phyloP scores from a whole-genome alignment of 768 basidiomycete species.

The Favolaschia claudopus region DNA sequence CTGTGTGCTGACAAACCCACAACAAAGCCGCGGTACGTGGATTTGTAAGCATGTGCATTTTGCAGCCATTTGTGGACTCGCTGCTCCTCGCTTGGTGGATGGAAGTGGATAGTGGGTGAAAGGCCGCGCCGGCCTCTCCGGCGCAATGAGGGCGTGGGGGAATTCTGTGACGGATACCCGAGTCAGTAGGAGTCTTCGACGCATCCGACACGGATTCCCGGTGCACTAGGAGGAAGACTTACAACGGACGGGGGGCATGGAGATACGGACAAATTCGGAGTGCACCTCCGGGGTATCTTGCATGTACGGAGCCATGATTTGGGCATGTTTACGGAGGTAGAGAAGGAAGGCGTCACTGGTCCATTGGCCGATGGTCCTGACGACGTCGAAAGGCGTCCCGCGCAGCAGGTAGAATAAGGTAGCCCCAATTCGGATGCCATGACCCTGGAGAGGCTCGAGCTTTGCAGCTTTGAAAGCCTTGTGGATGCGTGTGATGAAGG shows the following conservation, averaged over 20 bases:
- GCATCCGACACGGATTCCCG: too few relatives aligned
- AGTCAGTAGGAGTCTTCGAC: too few relatives aligned
- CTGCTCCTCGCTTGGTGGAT: too few relatives aligned
- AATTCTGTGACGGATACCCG: too few relatives aligned
- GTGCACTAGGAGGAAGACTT: too few relatives aligned
- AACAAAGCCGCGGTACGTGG: too few relatives aligned
- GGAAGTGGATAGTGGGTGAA: too few relatives aligned
- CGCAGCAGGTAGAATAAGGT: conserved; percentile 27
- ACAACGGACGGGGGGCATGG: conserved; percentile 4
- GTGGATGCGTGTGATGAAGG: conserved; percentile 31
- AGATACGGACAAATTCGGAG: neutral
- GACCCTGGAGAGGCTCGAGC: conserved; percentile 18
- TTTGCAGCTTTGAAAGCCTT: conserved; percentile 8
- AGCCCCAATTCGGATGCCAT: conserved; percentile 30
- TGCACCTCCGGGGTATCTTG: conserved; percentile 17
- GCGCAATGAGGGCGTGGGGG: too few relatives aligned
- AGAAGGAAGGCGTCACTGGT: conserved; percentile 27
- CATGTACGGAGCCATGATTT: conserved; percentile 31
- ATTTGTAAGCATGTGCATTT: too few relatives aligned
- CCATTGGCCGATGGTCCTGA: conserved; percentile 37
- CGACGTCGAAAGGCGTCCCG: conserved; percentile 27
- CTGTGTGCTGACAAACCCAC: too few relatives aligned
- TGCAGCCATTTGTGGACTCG: too few relatives aligned
- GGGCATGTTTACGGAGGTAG: conserved; percentile 30
- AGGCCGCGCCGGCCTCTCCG: too few relatives aligned